Conservation (phyloP, 495 filamentous ascomycete species). For the Penicillium roqueforti region DNA sequence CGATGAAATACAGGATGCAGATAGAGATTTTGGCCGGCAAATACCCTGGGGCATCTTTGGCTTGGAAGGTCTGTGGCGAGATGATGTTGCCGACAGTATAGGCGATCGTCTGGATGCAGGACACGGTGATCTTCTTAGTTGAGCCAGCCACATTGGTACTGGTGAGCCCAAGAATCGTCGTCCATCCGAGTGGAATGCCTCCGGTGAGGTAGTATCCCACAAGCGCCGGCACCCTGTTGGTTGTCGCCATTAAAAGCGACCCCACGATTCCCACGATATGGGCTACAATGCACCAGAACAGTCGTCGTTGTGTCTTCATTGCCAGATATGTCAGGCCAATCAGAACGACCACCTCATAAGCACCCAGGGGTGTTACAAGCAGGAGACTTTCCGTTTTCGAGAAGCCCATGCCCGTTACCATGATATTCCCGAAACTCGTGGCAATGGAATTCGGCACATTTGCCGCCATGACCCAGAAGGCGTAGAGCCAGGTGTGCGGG, state of each 20-base stretch:
- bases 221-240: slow-evolving; percentile 19
- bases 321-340: slow-evolving; percentile 51
- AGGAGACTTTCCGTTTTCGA: slow-evolving; percentile 49
- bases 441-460: slow-evolving; percentile 44
- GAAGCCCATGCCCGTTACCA: slow-evolving; percentile 31
- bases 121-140: slow-evolving; percentile 59
- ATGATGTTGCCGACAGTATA: slow-evolving; percentile 57
- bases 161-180: slow-evolving; percentile 47
- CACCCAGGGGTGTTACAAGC: slow-evolving; percentile 56
- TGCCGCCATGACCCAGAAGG: slow-evolving; percentile 48
- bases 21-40: slow-evolving; percentile 58
- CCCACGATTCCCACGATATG: slow-evolving; percentile 44
- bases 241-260: slow-evolving; percentile 48
- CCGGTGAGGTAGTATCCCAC: slow-evolving; percentile 49
- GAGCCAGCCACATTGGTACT: slow-evolving; percentile 51
- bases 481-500: slow-evolving; percentile 40
- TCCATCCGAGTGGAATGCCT: slow-evolving; percentile 39
- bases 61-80: slow-evolving; percentile 47
- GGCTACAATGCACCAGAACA: slow-evolving; percentile 22
- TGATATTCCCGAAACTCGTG: slow-evolving; percentile 29
- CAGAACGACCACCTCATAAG: slow-evolving; percentile 53
- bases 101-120: slow-evolving; percentile 54
- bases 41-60: slow-evolving; percentile 49
- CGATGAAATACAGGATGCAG: slow-evolving; percentile 49
- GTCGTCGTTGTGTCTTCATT: slow-evolving; percentile 42